phyloP scores from a whole-genome alignment of 495 filamentous ascomycete species.

The Rusavskia elegans region DNA sequence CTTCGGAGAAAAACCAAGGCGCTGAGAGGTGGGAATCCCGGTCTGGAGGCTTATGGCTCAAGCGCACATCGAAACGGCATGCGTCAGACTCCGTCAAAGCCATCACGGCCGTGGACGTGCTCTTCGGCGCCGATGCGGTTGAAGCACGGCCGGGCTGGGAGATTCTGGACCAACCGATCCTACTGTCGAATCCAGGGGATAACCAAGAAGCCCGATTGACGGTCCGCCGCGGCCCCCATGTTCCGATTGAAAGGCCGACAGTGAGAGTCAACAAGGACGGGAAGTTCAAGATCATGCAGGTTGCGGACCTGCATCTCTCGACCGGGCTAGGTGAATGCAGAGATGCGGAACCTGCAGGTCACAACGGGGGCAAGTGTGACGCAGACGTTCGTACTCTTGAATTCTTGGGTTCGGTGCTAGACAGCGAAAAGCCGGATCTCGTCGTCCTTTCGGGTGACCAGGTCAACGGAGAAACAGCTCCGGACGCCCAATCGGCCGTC shows the following conservation, averaged over 20 bases:
- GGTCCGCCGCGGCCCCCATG: slow-evolving; percentile 51
- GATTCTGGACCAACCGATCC: slow-evolving; percentile 50
- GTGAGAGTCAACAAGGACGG: slow-evolving; percentile 71
- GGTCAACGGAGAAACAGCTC: slow-evolving; percentile 83
- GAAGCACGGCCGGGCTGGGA: slow-evolving; percentile 77
- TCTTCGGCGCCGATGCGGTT: slow-evolving; percentile 87
- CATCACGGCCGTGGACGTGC: slow-evolving; percentile 73
- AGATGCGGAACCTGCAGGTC: slow-evolving; percentile 59
- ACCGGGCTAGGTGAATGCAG: slow-evolving; percentile 77
- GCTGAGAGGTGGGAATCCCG: slow-evolving; percentile 69
- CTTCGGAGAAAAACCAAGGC: slow-evolving; percentile 36
- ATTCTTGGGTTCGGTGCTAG: slow-evolving; percentile 65
- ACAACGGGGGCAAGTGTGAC: slow-evolving; percentile 63
- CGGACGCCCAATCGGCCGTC: slow-evolving; percentile 81
- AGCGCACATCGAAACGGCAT: slow-evolving; percentile 56
- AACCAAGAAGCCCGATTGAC: slow-evolving; percentile 54
- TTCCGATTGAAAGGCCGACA: slow-evolving; percentile 43
- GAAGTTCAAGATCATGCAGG: slow-evolving; percentile 94
- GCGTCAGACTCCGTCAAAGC: slow-evolving; percentile 63
- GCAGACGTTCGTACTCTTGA: slow-evolving; percentile 85
- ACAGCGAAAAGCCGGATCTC: slow-evolving; percentile 83
- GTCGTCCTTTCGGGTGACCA: slow-evolving; percentile 87
- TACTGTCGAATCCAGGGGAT: slow-evolving; percentile 43
- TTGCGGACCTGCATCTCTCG: slow-evolving; percentile 79
- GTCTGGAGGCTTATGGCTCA: slow-evolving; percentile 72